Percentiles rank a stretch among this genome's conserved stretches.
Conservation (phyloP, 176 grass and related monocot genomes). For the Secale cereale region DNA sequence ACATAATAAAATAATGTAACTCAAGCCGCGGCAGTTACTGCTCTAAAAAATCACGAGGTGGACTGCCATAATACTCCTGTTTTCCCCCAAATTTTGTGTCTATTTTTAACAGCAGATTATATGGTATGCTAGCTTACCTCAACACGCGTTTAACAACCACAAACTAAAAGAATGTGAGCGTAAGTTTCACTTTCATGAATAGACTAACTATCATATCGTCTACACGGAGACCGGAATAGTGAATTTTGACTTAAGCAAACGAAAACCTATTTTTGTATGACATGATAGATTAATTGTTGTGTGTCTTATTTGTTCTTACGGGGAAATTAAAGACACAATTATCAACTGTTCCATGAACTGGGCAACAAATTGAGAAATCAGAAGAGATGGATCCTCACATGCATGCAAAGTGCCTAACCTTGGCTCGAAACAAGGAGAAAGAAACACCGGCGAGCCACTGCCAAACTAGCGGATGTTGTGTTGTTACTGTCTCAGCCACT, state of each 20-base stretch:
- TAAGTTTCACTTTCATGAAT: background rate
- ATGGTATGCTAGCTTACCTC: background rate
- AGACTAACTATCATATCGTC: background rate
- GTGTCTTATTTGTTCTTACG: too few species aligned
- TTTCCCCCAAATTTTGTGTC: too few species aligned
- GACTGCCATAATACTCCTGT: too few species aligned
- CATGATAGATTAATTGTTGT: background rate
- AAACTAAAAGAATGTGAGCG: background rate
- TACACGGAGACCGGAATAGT: background rate
- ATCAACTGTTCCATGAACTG: too few species aligned
- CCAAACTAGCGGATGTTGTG: slow-evolving; percentile 28
- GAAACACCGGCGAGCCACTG: slow-evolving; percentile 31
- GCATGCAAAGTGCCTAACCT: slow-evolving; percentile 15
- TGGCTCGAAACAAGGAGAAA: slow-evolving; percentile 43
- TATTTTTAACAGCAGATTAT: background rate
- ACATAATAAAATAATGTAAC: background rate
- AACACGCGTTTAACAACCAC: background rate
- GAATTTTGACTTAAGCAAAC: background rate
- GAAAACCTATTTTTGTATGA: background rate
- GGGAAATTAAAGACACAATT: too few species aligned
- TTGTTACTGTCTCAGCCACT: slow-evolving; percentile 13
- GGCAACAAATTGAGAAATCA: slow-evolving; percentile 15
- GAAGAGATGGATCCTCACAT: background rate
- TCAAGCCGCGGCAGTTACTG: too few species aligned
- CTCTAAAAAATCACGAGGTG: too few species aligned